A percentile compares a stretch with the other conserved stretches of the same genome.
Conservation (phyloP, 2,329 filamentous ascomycete species). For the Clarireedia homoeocarpa region DNA sequence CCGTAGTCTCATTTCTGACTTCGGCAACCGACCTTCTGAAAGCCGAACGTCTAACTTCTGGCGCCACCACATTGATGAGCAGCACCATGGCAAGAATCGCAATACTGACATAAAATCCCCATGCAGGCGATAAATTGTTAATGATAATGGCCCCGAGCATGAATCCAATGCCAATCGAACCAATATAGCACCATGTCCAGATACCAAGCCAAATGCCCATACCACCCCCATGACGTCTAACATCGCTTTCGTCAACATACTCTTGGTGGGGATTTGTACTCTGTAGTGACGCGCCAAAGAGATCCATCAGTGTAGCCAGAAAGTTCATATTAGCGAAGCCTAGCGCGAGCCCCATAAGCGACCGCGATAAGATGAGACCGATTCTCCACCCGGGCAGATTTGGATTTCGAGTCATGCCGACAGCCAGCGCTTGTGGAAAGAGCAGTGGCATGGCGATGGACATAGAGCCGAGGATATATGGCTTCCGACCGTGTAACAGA, state of each 20-base stretch:
- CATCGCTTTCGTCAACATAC: conserved; percentile 57
- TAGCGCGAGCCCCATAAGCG: conserved; percentile 58
- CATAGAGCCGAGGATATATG: conserved; percentile 64
- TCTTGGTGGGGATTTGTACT: conserved; percentile 67
- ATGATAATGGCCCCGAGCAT: conserved; percentile 64
- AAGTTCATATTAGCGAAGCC: conserved; percentile 76
- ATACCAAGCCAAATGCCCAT: conserved; percentile 74
- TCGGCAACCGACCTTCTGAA: conserved; percentile 63
- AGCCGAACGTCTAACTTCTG: conserved; percentile 62
- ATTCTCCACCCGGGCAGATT: conserved; percentile 48
- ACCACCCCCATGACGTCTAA: conserved; percentile 67
- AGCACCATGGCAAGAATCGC: conserved; percentile 58
- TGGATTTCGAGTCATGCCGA: conserved; percentile 49
- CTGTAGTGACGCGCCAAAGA: conserved; percentile 71
- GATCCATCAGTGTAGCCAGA: conserved; percentile 60
- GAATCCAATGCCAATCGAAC: conserved; percentile 65
- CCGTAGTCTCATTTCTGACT: conserved; percentile 44
- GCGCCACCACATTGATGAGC: conserved; percentile 61
- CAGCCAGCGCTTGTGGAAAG: conserved; percentile 65
- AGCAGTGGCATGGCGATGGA: conserved; percentile 63
- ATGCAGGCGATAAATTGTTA: conserved; percentile 53
- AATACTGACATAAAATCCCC: conserved; percentile 70
- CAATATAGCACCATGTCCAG: conserved; percentile 72
- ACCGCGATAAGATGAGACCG: conserved; percentile 55
- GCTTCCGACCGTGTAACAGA: conserved; percentile 67